These are phyloP conservation scores for Plasmodium vinckei DNA, from an alignment of 169 alveolate genomes.

Conservation along the genomic window DNA sequence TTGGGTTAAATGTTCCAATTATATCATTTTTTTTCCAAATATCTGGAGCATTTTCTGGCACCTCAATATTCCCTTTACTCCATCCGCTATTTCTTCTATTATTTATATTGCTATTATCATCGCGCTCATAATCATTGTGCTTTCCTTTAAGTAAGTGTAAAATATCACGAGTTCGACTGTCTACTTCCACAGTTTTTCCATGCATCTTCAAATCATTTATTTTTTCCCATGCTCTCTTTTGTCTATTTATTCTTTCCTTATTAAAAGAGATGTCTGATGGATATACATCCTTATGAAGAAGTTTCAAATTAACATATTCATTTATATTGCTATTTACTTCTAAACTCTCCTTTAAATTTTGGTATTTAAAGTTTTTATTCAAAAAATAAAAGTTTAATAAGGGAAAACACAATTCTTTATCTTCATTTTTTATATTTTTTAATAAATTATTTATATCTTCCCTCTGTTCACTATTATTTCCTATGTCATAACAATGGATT, in stretches of 20 bases:
- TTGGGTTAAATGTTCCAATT: slow-evolving; percentile 59
- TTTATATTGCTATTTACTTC: slow-evolving; percentile 29
- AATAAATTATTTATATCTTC: slow-evolving; percentile 58
- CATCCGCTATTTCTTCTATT: neutral
- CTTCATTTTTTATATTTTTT: slow-evolving; percentile 58
- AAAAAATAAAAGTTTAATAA: slow-evolving; percentile 61
- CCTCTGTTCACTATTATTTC: slow-evolving; percentile 18
- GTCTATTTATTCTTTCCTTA: slow-evolving; percentile 23
- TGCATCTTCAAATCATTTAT: neutral
- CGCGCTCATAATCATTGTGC: neutral
- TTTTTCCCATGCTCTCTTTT: slow-evolving; percentile 5
- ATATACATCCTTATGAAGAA: slow-evolving; percentile 42
- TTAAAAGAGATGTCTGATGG: slow-evolving; percentile 44
- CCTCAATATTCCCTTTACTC: neutral
- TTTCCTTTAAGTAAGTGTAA: neutral
- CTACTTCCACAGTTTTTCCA: neutral
- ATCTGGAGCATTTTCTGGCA: slow-evolving; percentile 14
- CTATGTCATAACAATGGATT: slow-evolving; percentile 7
- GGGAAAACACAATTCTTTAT: slow-evolving; percentile 56
- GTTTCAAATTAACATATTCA: slow-evolving; percentile 58
- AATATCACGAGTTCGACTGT: neutral
- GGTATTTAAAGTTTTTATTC: slow-evolving; percentile 60
- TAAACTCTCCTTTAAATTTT: slow-evolving; percentile 59
- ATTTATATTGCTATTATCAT: neutral
- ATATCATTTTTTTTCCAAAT: slow-evolving; percentile 37